Conservation (phyloP, 164 flowering plant species). For the Cinnamomum chago region DNA sequence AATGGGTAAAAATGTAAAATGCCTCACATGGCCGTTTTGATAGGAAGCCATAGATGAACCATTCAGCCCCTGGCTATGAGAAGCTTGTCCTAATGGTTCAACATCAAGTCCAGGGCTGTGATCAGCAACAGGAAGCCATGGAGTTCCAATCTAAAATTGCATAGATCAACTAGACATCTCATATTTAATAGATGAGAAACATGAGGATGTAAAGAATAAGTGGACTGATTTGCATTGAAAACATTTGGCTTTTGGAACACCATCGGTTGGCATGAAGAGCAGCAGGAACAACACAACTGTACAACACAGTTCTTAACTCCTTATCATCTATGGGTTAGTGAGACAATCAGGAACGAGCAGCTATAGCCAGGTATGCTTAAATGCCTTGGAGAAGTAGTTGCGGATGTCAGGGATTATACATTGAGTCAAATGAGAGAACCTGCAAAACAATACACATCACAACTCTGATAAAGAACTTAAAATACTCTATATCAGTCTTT, state of each 20-base stretch:
- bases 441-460: conserved; percentile 20
- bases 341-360: conserved; percentile 19
- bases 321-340: conserved; percentile 20
- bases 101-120: too few species aligned
- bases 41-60: too few species aligned
- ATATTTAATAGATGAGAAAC: too few species aligned
- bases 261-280: not conserved
- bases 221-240: not conserved
- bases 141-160: too few species aligned
- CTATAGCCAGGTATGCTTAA: conserved; percentile 45
- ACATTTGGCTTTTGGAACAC: not conserved
- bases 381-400: conserved; percentile 55
- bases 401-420: conserved; percentile 78
- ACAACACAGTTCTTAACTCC: conserved; percentile 9
- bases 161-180: too few species aligned
- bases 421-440: conserved; percentile 63
- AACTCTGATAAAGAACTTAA: not conserved
- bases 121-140: too few species aligned
- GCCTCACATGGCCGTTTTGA: too few species aligned
- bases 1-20: too few species aligned
- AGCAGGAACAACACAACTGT: conserved; percentile 10
- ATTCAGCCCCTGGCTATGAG: too few species aligned
- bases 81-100: too few species aligned
- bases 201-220: too few species aligned
- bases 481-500: too few species aligned